Base-by-base conservation (phyloP, 2,329 filamentous ascomycete species). In the Zymoseptoria passerinii region DNA sequence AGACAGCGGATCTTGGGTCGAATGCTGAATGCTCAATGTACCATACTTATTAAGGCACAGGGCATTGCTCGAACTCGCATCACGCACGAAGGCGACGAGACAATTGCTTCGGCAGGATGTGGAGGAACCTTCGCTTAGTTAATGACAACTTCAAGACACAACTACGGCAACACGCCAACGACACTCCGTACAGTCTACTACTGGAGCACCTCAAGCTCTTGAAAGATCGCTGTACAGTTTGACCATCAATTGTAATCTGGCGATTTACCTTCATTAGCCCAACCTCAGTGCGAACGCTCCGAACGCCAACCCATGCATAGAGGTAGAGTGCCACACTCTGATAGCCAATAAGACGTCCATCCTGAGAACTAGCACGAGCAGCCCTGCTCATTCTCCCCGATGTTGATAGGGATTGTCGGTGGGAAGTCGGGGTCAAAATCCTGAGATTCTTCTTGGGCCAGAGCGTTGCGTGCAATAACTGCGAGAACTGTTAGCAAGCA, bases 371-470 rank as follows among this genome's bases (percentile, higher is more conserved):
- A 99, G 79, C 94, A 99, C 68, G 92, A 86, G 76, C 94, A 99
- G 58, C 92, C 91, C 70, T 95, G 90, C 68, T 90, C 86, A 69
- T 95, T 90, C 74, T 90, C 91, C 76, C 96, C 92, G 67, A 96
- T 89, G 76, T 96, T 90, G 74, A 99, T 96, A 75, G 96, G 95
- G 77, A 99, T 97, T 54, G 92, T 92, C 73, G 97, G 94, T 70
- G 91, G 90, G 79, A 96, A 99, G 74, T 97, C 94, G 61, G 91
- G 91, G 74, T 89, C 95, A 77, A 95, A 99, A 75, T 99, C 94
- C 73, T 96, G 92, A 1, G 92, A 92, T 76, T 97, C 94, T 78
- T 99, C 94, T 76, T 99, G 94, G 18, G 90, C 89, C 50, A 99
- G 82, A 18, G 94, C 94, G 72, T 96, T 96, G 71, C 92, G 86